Conservation (phyloP, 305 asterid genomes). For the Fraxinus platypoda region DNA sequence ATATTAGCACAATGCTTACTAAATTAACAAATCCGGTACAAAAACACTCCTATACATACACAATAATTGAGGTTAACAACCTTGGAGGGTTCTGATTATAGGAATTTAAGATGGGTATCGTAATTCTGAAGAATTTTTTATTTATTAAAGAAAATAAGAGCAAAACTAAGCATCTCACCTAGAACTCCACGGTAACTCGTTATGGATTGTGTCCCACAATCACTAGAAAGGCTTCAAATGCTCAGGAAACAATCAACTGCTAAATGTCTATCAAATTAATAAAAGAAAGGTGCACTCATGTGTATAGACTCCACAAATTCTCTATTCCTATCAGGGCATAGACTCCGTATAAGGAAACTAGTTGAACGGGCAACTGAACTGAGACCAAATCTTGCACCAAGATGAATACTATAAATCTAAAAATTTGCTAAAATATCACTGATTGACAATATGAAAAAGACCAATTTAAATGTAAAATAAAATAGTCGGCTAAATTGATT, state of each 20-base stretch:
- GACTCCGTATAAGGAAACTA: background rate
- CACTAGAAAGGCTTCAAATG: background rate
- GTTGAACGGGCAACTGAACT: constrained; percentile 1
- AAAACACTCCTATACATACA: background rate
- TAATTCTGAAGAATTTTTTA: background rate
- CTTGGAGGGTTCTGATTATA: background rate
- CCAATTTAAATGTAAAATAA: background rate
- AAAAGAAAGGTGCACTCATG: background rate
- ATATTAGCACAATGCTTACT: background rate
- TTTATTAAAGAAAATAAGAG: background rate
- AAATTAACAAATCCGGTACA: background rate
- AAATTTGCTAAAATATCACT: background rate
- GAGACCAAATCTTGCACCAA: background rate
- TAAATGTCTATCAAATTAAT: background rate
- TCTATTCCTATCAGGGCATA: background rate
- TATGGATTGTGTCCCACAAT: constrained; percentile 2
- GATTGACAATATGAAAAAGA: constrained; percentile 5
- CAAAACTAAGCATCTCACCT: background rate
- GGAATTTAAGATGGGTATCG: background rate
- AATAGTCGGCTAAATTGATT: background rate
- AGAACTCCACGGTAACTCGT: background rate
- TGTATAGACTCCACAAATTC: background rate
- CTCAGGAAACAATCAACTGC: background rate
- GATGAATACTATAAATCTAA: background rate
- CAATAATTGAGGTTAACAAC: background rate